Percentiles rank a stretch among this genome's conserved stretches.
These are phyloP conservation scores for Colletotrichum eleusines DNA, from an alignment of 2,329 filamentous ascomycete species.

Conservation along the genomic window DNA sequence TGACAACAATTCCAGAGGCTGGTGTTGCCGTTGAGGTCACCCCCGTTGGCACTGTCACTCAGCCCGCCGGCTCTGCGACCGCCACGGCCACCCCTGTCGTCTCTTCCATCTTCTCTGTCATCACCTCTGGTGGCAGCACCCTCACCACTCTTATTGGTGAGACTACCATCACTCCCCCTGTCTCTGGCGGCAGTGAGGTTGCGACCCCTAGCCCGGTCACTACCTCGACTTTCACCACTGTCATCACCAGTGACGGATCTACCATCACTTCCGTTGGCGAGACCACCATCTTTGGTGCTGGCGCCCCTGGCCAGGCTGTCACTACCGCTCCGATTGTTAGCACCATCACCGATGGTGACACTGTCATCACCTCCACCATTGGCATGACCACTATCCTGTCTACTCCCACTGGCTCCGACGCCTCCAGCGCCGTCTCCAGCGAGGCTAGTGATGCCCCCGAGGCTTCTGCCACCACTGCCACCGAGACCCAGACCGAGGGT, in stretches of 20 bases:
- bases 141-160: constrained; percentile 51
- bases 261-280: constrained; percentile 47
- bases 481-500: constrained; percentile 20
- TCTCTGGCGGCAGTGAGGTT: constrained; percentile 17
- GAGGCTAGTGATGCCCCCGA: constrained; percentile 39
- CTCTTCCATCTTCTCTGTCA: constrained; percentile 40
- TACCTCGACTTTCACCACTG: constrained; percentile 47
- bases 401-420: constrained; percentile 44
- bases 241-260: constrained; percentile 44
- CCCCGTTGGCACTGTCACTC: constrained; percentile 44
- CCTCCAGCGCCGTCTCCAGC: constrained; percentile 44
- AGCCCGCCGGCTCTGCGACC: constrained; percentile 9
- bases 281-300: constrained; percentile 46
- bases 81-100: constrained; percentile 30
- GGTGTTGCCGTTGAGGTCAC: constrained; percentile 41
- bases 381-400: constrained; percentile 46
- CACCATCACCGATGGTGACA: constrained; percentile 35
- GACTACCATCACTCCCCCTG: constrained; percentile 26
- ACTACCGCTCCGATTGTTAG: constrained; percentile 40
- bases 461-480: constrained; percentile 33
- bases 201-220: constrained; percentile 48
- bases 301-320: constrained; percentile 26
- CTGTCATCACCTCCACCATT: constrained; percentile 32
- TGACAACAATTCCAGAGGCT: constrained; percentile 21
- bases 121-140: constrained; percentile 52